Conservation (phyloP, 2,329 filamentous ascomycete genomes). For the Fusarium poae region DNA sequence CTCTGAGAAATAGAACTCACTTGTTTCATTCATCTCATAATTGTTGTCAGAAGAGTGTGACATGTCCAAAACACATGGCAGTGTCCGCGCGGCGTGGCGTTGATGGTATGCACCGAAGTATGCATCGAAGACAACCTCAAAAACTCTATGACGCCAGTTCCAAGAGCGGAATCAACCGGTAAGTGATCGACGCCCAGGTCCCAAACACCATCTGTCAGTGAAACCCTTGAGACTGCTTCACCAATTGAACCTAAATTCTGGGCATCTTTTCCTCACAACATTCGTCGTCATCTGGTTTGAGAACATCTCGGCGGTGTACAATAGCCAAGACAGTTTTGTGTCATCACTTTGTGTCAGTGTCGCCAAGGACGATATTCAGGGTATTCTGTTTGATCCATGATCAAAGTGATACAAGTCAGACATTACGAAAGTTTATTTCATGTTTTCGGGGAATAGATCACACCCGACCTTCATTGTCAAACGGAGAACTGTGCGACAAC, state of each 20-base stretch:
- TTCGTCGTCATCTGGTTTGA: not conserved
- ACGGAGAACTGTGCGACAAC: not conserved
- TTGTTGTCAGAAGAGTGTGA: not conserved
- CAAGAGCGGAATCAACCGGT: not conserved
- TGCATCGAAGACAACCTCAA: conserved; percentile 13
- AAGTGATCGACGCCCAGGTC: not conserved
- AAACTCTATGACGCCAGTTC: conserved; percentile 20
- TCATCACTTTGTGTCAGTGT: not conserved
- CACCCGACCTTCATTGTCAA: not conserved
- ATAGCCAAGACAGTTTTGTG: not conserved
- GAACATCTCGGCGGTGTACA: not conserved
- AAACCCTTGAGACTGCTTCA: not conserved
- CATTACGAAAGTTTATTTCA: not conserved
- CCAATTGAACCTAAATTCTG: not conserved
- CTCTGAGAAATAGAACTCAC: not conserved
- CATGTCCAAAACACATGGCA: not conserved
- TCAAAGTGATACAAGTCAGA: not conserved
- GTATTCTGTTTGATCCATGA: not conserved
- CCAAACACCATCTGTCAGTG: not conserved
- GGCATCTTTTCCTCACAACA: no score
- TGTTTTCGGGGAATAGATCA: not conserved
- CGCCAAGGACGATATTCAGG: not conserved
- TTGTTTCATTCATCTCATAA: not conserved
- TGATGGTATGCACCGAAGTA: conserved; percentile 21
- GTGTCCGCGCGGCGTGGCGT: not conserved